Evolutionary conservation across 2,329 filamentous ascomycete species (phyloP), one percentile per base, ranked within the genome.

Genomic region (Cadophora malorum): DNA sequence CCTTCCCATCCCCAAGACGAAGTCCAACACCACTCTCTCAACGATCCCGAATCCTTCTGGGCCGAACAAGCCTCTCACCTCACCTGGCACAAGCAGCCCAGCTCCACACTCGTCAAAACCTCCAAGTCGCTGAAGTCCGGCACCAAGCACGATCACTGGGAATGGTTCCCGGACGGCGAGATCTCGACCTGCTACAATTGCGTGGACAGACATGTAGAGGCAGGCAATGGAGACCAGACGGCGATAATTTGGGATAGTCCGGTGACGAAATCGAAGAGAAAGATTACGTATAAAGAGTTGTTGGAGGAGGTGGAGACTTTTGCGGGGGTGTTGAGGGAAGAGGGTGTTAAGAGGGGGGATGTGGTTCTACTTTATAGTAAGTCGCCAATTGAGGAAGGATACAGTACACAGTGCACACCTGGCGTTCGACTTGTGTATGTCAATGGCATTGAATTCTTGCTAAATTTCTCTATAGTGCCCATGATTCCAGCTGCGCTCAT

Each of bases 161-260:
- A 88, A 70, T 98, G 95, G 95, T 97, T 97, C 74, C 88, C 92
- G 0, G 92, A 89, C 70, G 95, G 94, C 70, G 89, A 96, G 81
- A 92, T 98, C 73, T 96, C 91, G 49, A 97, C 93, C 0, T 93
- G 91, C 73, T 97, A 93, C 83, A 98, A 97, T 78, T 96, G 93
- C 77, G 83, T 97, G 16, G 94, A 97, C 79, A 86, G 94, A 16
- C 94, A 97, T 80, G 93, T 97, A n/a, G 81, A 86, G 45, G 88
- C 87, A 6, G 93, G 94, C n/a, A 83, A 90, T 72, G 94, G 94
- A 16, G 84, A 90, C 56, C 81, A 85, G 61, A 84, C 90, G 0
- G 95, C 94, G 25, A 91, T 98, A 67, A 88, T 91, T 74, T 97
- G 92, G 84, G 94, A 97, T 78, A 95, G 91, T 72, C 93, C 94